These are phyloP conservation scores for Asterella californica DNA, from an alignment of 225 moss, liverwort and hornwort species.

Conservation along the genomic window DNA sequence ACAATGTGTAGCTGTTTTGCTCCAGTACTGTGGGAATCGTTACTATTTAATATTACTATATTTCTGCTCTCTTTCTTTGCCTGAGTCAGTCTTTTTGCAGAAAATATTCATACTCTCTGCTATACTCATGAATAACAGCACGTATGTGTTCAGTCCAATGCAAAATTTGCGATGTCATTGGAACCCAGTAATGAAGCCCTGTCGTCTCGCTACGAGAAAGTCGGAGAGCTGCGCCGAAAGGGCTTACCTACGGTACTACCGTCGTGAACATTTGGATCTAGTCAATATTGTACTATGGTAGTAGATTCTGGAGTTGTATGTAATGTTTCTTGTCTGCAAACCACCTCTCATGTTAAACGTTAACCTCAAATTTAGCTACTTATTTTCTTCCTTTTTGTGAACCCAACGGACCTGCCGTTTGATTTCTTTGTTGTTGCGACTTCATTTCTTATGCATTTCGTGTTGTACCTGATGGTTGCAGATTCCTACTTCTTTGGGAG, in stretches of 20 bases:
- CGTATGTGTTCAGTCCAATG: slow-evolving; percentile 41
- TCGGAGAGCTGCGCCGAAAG: slow-evolving; percentile 42
- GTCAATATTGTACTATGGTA: background rate
- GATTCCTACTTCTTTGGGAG: slow-evolving; percentile 43
- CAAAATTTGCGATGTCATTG: slow-evolving; percentile 50
- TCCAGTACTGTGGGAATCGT: background rate
- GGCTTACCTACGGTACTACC: slow-evolving; percentile 46
- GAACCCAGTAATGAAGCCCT: slow-evolving; percentile 45
- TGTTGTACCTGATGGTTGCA: slow-evolving; percentile 3
- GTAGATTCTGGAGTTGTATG: background rate
- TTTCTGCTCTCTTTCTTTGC: background rate
- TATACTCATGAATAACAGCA: background rate
- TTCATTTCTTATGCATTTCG: background rate
- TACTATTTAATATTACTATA: background rate
- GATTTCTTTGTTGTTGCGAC: background rate
- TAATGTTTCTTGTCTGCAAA: background rate
- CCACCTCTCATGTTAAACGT: background rate
- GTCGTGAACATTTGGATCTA: background rate
- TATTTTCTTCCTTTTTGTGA: background rate
- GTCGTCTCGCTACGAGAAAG: slow-evolving; percentile 27
- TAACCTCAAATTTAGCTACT: background rate
- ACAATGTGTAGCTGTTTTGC: background rate
- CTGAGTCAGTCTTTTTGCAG: background rate
- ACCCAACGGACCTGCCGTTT: background rate
- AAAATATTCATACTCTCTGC: background rate